Evolutionary conservation across 2,329 filamentous ascomycete species (phyloP).

Genomic region (Colletotrichum filicis): DNA sequence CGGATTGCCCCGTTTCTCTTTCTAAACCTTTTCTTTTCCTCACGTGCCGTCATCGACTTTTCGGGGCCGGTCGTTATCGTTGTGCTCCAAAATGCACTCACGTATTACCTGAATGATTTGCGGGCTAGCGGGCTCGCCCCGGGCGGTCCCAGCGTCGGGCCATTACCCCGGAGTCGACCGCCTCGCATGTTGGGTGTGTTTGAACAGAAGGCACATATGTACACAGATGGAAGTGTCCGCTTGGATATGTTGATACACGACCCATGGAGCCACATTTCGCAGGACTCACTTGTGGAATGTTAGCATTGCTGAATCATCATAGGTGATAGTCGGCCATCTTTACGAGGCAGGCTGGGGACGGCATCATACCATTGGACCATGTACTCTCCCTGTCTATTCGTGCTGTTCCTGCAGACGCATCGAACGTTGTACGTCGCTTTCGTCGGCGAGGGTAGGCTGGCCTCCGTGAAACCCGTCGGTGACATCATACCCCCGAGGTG

Average conservation of each 20-base stretch:
- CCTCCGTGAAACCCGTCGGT: conserved; percentile 62
- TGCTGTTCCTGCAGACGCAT: conserved; percentile 64
- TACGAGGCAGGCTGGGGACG: conserved; percentile 5
- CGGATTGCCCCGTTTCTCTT: conserved; percentile 25
- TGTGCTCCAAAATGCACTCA: not conserved
- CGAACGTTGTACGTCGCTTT: conserved; percentile 58
- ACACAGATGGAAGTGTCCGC: conserved; percentile 67
- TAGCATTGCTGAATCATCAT: conserved; percentile 12
- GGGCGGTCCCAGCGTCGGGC: conserved; percentile 41
- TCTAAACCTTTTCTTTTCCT: conserved; percentile 11
- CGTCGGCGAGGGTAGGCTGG: conserved; percentile 58
- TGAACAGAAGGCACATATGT: conserved; percentile 72
- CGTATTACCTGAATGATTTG: conserved; percentile 57
- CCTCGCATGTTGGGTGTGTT: conserved; percentile 67
- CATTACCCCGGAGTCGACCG: conserved; percentile 55
- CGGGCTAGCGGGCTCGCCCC: conserved; percentile 54
- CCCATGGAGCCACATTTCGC: conserved; percentile 74
- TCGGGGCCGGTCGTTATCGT: conserved; percentile 8
- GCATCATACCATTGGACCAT: conserved; percentile 71
- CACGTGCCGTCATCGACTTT: not conserved
- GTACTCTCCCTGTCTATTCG: conserved; percentile 60
- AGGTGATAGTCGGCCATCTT: not conserved
- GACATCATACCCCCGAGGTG: conserved; percentile 56
- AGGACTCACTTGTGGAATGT: conserved; percentile 63
- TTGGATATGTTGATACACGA: conserved; percentile 69